Conservation (phyloP, 257 asterid genomes). For the Nicotiana undulata region DNA sequence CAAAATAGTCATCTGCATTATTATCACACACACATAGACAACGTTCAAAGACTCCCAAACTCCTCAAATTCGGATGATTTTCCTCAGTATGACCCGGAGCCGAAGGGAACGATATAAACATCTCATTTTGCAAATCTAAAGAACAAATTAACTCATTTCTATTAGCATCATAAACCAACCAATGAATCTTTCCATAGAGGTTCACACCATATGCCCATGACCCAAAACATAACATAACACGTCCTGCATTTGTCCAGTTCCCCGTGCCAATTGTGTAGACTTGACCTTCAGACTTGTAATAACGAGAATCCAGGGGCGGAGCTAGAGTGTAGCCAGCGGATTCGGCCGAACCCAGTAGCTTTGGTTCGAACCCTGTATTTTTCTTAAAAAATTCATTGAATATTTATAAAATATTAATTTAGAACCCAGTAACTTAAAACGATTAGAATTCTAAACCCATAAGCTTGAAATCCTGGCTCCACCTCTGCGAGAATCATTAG, state of each 20-base stretch:
- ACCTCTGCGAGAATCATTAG: neutral
- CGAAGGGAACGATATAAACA: slow-evolving; percentile 18
- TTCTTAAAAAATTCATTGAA: no score
- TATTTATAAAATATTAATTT: no score
- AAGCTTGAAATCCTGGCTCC: no score
- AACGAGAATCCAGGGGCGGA: neutral
- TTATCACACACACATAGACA: slow-evolving; percentile 36
- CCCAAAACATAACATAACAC: slow-evolving; percentile 21
- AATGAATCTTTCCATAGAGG: slow-evolving; percentile 35
- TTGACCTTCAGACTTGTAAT: slow-evolving; percentile 25
- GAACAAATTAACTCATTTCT: slow-evolving; percentile 34
- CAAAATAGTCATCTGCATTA: slow-evolving; percentile 14
- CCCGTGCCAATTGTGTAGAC: slow-evolving; percentile 38
- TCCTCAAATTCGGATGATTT: neutral
- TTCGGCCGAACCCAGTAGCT: no score
- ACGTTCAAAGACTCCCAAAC: no score
- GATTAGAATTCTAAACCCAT: no score
- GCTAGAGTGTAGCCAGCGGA: no score
- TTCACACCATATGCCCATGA: slow-evolving; percentile 22
- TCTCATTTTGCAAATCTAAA: slow-evolving; percentile 41
- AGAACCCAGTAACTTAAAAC: no score
- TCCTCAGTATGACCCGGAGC: slow-evolving; percentile 19
- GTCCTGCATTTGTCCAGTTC: slow-evolving; percentile 23
- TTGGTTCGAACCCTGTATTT: no score
- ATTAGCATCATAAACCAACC: slow-evolving; percentile 37